phyloP scores from a whole-genome alignment of 2,329 filamentous ascomycete genomes.

The Ustulina deusta region DNA sequence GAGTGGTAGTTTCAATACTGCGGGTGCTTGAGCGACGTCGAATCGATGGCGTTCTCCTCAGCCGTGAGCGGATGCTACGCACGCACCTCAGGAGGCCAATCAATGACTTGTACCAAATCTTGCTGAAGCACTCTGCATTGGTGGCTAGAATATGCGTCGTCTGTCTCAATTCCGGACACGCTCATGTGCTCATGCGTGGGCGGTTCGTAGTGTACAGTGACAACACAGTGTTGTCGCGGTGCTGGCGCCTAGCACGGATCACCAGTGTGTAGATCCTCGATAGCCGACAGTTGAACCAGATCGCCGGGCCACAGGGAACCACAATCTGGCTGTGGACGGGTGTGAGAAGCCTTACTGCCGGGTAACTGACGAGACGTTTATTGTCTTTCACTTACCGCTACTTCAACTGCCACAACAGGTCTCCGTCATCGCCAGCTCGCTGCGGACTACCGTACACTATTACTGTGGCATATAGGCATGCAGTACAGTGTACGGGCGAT shows the following conservation, averaged over 20 bases:
- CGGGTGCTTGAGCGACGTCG: background rate
- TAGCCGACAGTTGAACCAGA: conserved; percentile 51
- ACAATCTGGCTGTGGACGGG: conserved; percentile 28
- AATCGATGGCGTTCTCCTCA: conserved; percentile 1
- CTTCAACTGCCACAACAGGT: conserved; percentile 36
- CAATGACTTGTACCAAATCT: background rate
- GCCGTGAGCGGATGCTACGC: background rate
- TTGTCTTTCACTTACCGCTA: conserved; percentile 39
- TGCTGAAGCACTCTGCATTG: no score
- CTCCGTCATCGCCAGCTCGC: conserved; percentile 21
- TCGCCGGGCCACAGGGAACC: conserved; percentile 46
- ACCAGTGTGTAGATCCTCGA: conserved; percentile 43
- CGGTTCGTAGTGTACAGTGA: conserved; percentile 26
- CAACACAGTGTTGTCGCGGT: conserved; percentile 29
- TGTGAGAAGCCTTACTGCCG: conserved; percentile 22
- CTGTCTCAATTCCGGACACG: background rate
- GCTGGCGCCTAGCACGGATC: conserved; percentile 21
- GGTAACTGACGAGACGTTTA: conserved; percentile 34
- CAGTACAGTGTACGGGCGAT: background rate
- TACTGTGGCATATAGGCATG: conserved; percentile 3
- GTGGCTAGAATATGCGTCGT: background rate
- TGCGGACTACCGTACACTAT: conserved; percentile 9
- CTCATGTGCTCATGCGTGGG: background rate
- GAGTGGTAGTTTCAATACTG: background rate
- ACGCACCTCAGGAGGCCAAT: conserved; percentile 11